Conservation (phyloP, 1,284 basidiomycete genomes). For the Ustilago tritici region DNA sequence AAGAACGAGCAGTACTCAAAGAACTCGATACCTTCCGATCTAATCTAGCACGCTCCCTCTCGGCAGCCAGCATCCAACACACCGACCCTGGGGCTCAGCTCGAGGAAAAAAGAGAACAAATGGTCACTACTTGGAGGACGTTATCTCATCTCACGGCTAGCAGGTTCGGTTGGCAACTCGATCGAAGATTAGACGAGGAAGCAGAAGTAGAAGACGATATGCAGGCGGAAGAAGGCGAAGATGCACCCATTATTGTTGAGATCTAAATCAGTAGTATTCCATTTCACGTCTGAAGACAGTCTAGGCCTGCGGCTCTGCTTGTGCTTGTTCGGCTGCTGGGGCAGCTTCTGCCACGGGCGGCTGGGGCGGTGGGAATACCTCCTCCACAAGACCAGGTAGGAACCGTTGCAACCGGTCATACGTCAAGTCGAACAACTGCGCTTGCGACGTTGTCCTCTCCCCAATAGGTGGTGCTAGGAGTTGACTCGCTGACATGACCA, state of each 20-base stretch:
- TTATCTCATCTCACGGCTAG: slow-evolving; percentile 19
- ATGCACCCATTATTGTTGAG: slow-evolving; percentile 48
- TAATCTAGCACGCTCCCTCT: slow-evolving; percentile 35
- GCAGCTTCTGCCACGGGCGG: not conserved
- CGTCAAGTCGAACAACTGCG: slow-evolving; percentile 50
- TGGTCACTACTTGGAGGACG: slow-evolving; percentile 36
- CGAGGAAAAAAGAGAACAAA: not conserved
- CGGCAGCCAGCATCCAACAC: not conserved
- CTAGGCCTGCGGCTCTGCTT: not conserved
- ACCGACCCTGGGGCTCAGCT: too few relatives aligned
- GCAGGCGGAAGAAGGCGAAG: slow-evolving; percentile 44
- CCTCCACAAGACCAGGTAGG: slow-evolving; percentile 59
- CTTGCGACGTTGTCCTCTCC: slow-evolving; percentile 19
- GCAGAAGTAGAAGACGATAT: slow-evolving; percentile 42
- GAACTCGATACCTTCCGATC: slow-evolving; percentile 31
- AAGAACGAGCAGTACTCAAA: slow-evolving; percentile 20
- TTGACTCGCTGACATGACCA: slow-evolving; percentile 91
- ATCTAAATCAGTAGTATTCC: slow-evolving; percentile 1
- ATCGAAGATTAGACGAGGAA: slow-evolving; percentile 40
- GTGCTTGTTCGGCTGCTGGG: not conserved
- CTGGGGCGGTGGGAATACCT: slow-evolving; percentile 33
- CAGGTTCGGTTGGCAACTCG: slow-evolving; percentile 40
- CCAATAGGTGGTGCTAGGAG: slow-evolving; percentile 73
- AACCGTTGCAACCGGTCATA: slow-evolving; percentile 51
- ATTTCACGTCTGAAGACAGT: not conserved